Evolutionary conservation across 2,329 filamentous ascomycete genomes (phyloP), one percentile per base, ranked within the genome.

Genomic region (Passalora sequoiae): DNA sequence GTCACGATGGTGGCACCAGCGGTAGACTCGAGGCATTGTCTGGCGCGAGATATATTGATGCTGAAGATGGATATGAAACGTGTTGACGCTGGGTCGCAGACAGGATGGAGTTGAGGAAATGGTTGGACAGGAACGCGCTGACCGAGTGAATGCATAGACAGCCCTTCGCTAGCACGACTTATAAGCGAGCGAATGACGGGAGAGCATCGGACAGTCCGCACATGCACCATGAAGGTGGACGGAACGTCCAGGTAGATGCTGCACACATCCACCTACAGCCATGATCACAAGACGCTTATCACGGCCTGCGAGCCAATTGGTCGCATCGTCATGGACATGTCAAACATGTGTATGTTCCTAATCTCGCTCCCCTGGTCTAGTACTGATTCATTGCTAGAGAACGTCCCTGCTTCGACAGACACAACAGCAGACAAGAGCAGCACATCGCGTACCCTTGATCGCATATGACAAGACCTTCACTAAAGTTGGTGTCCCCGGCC

Each of bases 401-500:
- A 33, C 40, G 13, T 29, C 45, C 50, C 31, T 47, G 44, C 15
- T 33, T 32, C 45, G 44, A 17, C 46, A 38, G 31, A 46, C 25
- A 9, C 52, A 41, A 38, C 48, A 46, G 29, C 53, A 53, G 41
- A 48, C 47, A 35, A 58, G 60, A 42, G 38, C 42, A 35, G 46
- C 54, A 16, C 72, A 78, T 59, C 56, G 57, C 33, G 66, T 77
- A 4, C 75, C 76, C 17, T 58, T 66, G 48, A 71, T 79, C 53
- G 30, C 31, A 22, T 67, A 75, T 58, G 66, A 73, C 43, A 51
- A 59, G 9, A 50, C 61, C 29, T 75, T 77, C 55, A 59, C 60
- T 43, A 46, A 68, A 41, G 58, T 76, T 51, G 80, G 80, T 46
- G 73, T 95, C 4, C 76, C 80, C n/a, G 78, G 80, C 10, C 74